phyloP scores from a whole-genome alignment of 2,329 filamentous ascomycete genomes.

The Mollisiaceae sp. region DNA sequence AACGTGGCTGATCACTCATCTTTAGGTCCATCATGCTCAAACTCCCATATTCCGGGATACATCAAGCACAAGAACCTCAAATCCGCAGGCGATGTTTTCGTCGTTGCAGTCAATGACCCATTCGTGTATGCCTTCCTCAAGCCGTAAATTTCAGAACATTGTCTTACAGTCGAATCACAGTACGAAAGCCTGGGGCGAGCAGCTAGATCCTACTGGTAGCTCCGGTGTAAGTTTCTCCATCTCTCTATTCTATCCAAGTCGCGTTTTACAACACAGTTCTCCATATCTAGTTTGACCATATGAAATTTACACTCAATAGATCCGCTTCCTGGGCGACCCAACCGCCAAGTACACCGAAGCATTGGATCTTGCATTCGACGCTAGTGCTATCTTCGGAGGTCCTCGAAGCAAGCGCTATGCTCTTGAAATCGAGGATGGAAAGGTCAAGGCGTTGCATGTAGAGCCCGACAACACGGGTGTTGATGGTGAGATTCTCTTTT shows the following conservation, averaged over 20 bases:
- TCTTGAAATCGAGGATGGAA: constrained; percentile 81
- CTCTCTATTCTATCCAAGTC: neutral
- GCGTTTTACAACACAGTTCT: neutral
- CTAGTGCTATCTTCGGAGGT: constrained; percentile 78
- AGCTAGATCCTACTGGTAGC: constrained; percentile 74
- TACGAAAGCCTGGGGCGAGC: constrained; percentile 87
- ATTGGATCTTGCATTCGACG: constrained; percentile 83
- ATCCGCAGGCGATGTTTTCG: constrained; percentile 82
- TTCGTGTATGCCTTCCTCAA: constrained; percentile 74
- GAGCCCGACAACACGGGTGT: constrained; percentile 90
- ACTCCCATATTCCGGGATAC: constrained; percentile 82
- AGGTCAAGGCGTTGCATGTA: constrained; percentile 79
- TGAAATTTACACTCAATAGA: constrained; percentile 53
- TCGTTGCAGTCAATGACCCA: constrained; percentile 91
- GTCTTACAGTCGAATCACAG: constrained; percentile 49
- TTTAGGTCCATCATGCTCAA: constrained; percentile 64
- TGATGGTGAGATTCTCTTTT: constrained; percentile 58
- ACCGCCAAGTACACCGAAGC: constrained; percentile 80
- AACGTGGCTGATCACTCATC: neutral
- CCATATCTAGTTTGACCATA: neutral
- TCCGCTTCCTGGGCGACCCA: constrained; percentile 89
- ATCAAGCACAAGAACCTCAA: constrained; percentile 80
- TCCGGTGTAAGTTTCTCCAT: constrained; percentile 67
- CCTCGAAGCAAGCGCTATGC: constrained; percentile 87
- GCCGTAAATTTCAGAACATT: neutral